Percentiles rank a stretch among this genome's conserved stretches.
These are phyloP conservation scores for Kwoniella sp. DNA, from an alignment of 768 basidiomycete species.

Conservation along the genomic window DNA sequence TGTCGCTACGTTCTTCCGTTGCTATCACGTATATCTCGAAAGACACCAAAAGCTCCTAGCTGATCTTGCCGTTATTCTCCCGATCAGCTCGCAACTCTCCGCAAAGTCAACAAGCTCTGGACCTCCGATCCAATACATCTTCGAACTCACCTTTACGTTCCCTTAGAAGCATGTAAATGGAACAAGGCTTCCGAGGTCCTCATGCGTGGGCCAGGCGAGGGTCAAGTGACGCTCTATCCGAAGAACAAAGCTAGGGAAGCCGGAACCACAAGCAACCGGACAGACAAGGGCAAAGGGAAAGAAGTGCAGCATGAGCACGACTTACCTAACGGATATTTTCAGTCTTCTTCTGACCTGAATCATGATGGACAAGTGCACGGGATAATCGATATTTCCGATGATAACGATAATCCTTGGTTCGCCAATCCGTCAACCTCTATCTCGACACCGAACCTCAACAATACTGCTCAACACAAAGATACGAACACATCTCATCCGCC, in stretches of 20 bases:
- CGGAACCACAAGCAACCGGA: neutral
- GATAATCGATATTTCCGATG: neutral
- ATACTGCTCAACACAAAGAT: too few relatives aligned
- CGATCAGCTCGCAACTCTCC: conserved; percentile 68
- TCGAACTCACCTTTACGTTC: conserved; percentile 78
- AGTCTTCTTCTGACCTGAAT: neutral
- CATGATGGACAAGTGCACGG: neutral
- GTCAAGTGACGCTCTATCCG: conserved; percentile 44
- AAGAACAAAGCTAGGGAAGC: conserved; percentile 14
- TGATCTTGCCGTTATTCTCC: too few relatives aligned
- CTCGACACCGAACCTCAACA: neutral
- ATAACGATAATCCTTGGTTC: neutral
- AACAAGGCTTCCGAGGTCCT: conserved; percentile 48
- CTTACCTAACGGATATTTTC: neutral
- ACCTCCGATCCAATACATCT: conserved; percentile 87
- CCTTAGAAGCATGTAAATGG: conserved; percentile 58
- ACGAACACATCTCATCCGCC: neutral
- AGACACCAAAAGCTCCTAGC: too few relatives aligned
- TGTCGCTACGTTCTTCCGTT: too few relatives aligned
- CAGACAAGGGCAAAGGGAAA: conserved; percentile 29
- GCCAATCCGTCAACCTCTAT: neutral
- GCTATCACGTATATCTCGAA: too few relatives aligned
- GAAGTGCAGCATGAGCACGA: neutral
- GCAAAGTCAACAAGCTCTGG: conserved; percentile 91
- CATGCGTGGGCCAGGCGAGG: conserved; percentile 49